Evolutionary conservation across 2,329 filamentous ascomycete genomes (phyloP).

Genomic region (Stylonectria norvegica): DNA sequence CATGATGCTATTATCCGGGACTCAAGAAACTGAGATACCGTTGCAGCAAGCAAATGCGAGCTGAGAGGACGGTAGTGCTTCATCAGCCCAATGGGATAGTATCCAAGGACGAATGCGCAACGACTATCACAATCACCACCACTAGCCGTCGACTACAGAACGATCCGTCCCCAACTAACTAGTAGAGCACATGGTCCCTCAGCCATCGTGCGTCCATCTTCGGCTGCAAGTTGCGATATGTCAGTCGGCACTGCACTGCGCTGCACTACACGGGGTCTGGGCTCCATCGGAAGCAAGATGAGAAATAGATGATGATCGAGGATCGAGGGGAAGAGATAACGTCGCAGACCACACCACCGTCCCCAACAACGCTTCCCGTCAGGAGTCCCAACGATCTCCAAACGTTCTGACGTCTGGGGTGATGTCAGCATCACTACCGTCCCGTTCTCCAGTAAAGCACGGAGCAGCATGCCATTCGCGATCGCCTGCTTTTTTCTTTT

Average conservation of each 20-base stretch:
- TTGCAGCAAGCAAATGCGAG: slow-evolving; percentile 16
- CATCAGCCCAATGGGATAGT: slow-evolving; percentile 18
- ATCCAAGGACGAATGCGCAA: not conserved
- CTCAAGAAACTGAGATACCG: slow-evolving; percentile 17
- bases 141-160: too few species aligned
- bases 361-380: slow-evolving; percentile 7
- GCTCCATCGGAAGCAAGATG: too few species aligned
- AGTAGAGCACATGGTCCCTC: slow-evolving; percentile 5
- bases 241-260: slow-evolving; percentile 20
- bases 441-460: slow-evolving; percentile 13
- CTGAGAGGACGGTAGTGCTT: slow-evolving; percentile 15
- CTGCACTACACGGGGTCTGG: slow-evolving; percentile 16
- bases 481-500: slow-evolving; percentile 14
- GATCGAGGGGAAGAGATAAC: slow-evolving; percentile 3
- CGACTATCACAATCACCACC: not conserved
- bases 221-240: slow-evolving; percentile 11
- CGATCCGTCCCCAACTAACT: slow-evolving; percentile 1
- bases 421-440: slow-evolving; percentile 1
- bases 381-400: slow-evolving; percentile 7
- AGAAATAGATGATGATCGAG: slow-evolving; percentile 6
- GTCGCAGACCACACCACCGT: slow-evolving; percentile 18
- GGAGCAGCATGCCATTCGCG: slow-evolving; percentile 13
- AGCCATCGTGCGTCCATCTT: slow-evolving; percentile 22
- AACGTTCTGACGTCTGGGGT: too few species aligned
- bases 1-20: slow-evolving; percentile 7